Evolutionary conservation across 1,139 yeast genomes (phyloP), one percentile per base, ranked within the genome.

Genomic region (Pichia sp.): DNA sequence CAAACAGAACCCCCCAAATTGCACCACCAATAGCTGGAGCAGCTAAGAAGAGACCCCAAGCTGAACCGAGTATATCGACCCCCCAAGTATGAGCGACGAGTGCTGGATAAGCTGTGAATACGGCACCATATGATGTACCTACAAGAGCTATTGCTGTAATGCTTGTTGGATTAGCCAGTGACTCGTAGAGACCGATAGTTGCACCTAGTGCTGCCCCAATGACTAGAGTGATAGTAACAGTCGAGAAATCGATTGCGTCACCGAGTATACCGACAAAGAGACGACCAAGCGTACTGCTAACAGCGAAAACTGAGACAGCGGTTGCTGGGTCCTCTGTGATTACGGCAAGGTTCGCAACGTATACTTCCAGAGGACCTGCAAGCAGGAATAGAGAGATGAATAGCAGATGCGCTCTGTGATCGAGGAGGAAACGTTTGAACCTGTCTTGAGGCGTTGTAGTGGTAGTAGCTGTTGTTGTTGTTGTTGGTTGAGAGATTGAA

Each of bases 11-110:
- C 84, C 56, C 3, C 95, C 91, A 54, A 73, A 85, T 1, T 74
- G 51, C 6, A 84, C 69, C 1, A 94, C 96, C 96, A 3, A 86
- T 51, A 0, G 97, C 96, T 0, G 97, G 96, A 0, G 95, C 95
- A 26, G 85, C 69, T 76, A 89, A 79, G 55, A 86, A 84, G 24
- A 84, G 68, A 3, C 97, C 97, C 89, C 96, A 91, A 1, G 93
- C 83, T 2, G 95, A 83, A 0, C 97, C 97, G 58, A 91, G 78
- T 39, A 85, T 74, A 42, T 84, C 89, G 28, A 84, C 75, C 0
- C 97, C 96, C 96, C 96, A 91, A 1, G 84, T 74, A 4, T 79
- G 69, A 1, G 95, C 81, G 3, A 84, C 79, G 8, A 88, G 67
- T 0, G 95, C 82, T 6, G 98, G 97, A 52, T 77, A 83, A 7